Conservation (phyloP, 2,329 filamentous ascomycete genomes). For the Neonectria coccinea region DNA sequence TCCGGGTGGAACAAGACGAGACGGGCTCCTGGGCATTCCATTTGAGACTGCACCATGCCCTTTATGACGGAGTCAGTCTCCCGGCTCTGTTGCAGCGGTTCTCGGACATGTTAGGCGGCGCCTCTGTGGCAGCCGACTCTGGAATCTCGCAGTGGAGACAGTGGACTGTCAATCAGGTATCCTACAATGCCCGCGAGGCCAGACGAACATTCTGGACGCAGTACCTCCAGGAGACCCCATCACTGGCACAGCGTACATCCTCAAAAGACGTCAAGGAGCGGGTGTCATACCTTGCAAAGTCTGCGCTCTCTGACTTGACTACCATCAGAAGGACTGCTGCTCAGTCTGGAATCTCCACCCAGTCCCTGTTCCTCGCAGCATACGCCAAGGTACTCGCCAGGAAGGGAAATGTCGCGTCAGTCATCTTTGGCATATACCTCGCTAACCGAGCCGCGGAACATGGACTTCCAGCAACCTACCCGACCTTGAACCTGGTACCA, state of each 20-base stretch:
- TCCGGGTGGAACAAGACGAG: conserved; percentile 20
- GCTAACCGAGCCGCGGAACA: conserved; percentile 75
- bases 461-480: conserved; percentile 64
- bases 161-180: conserved; percentile 31
- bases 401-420: conserved; percentile 48
- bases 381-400: conserved; percentile 65
- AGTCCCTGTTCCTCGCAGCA: conserved; percentile 80
- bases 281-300: conserved; percentile 57
- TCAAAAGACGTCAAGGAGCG: conserved; percentile 31
- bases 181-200: conserved; percentile 14
- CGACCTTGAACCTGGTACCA: conserved; percentile 84
- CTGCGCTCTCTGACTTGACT: conserved; percentile 56
- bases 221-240: conserved; percentile 49
- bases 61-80: conserved; percentile 89
- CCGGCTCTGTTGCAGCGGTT: conserved; percentile 66
- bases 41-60: conserved; percentile 81
- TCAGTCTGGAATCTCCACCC: conserved; percentile 71
- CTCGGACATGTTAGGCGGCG: conserved; percentile 28
- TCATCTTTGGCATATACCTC: conserved; percentile 84
- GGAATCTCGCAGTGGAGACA: conserved; percentile 45
- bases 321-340: conserved; percentile 53
- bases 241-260: background rate
- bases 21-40: conserved; percentile 52
- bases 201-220: conserved; percentile 56
- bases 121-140: background rate